A percentile compares a stretch with the other conserved stretches of the same genome.
phyloP scores from a whole-genome alignment of 2,329 filamentous ascomycete genomes.

The Sclerotinia glacialis region DNA sequence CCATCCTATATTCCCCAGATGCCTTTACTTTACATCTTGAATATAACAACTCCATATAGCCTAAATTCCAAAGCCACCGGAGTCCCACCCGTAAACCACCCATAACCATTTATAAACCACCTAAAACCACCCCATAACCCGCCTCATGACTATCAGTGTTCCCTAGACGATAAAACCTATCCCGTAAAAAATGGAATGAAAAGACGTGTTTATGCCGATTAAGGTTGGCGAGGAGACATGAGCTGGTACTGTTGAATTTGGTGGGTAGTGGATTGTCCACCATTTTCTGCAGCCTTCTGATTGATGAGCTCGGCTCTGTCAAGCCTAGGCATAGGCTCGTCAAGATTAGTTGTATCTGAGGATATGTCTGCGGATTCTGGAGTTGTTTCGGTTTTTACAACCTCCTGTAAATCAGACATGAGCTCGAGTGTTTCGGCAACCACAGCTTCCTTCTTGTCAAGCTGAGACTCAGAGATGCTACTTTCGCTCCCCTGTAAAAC shows the following conservation, averaged over 20 bases:
- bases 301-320: background rate
- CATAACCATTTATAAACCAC: too few relatives aligned
- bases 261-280: background rate
- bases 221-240: constrained; percentile 3
- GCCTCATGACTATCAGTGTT: background rate
- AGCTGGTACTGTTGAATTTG: constrained; percentile 9
- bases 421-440: background rate
- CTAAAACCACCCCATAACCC: too few relatives aligned
- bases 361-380: background rate
- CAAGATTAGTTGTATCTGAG: too few relatives aligned
- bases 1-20: background rate
- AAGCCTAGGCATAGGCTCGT: background rate
- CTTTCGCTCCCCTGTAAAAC: background rate
- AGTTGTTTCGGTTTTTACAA: background rate
- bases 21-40: background rate
- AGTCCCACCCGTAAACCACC: background rate
- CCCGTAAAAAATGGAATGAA: background rate
- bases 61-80: background rate
- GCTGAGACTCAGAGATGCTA: background rate
- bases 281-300: background rate
- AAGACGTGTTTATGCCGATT: background rate
- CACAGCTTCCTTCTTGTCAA: background rate
- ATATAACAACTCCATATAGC: background rate
- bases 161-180: background rate
- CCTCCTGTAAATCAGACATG: background rate